Evolutionary conservation across 352 stramenopile genomes (phyloP), one percentile per base, ranked within the genome.

Genomic region (Globisporangium echinulatum): DNA sequence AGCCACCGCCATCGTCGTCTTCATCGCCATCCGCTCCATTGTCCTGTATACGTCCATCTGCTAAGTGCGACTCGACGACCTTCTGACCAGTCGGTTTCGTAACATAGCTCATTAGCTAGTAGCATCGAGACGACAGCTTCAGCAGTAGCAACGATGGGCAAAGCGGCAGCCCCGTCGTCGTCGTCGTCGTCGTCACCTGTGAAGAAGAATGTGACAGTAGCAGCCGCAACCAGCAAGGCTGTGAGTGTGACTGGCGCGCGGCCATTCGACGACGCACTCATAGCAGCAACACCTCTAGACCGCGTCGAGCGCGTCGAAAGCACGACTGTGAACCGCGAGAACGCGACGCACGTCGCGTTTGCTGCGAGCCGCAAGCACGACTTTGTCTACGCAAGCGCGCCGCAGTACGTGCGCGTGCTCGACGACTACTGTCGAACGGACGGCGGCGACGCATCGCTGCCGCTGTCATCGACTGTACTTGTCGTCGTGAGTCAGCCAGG

Each of bases 241-340:
- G 54, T 6, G 25, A 58, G 72, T 43, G 33, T 44, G 15, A 19
- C 15, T 36, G 17, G 54, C 52, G 58, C 17, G 58, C 59, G 13
- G 43, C 64, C 17, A 51, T 67, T 77, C 4, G 70, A 79, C 11
- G 67, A 72, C 14, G 36, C 61, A 33, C 47, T 61, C 15, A 14
- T 55, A 8, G 64, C 58, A 10, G 39, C 43, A 47, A 47, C 52
- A 25, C 25, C 25, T 25, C 25, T 25, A 7, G 63, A 66, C 36
- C 67, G 62, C 10, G 52, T 64, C 10, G 71, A 84, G 54, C 66
- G 69, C 1, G 60, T 86, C 5, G 79, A 92, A 48, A 92, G 78
- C 65, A 85, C 82, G 37, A 72, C 87, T 38, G 72, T 92, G 38
- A 89, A 68, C 39, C 75, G 84, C 11, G 82, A 93, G 52, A 90